These are phyloP conservation scores for Dothideomycetes sp. DNA, from an alignment of 2,329 filamentous ascomycete species.

Conservation along the genomic window DNA sequence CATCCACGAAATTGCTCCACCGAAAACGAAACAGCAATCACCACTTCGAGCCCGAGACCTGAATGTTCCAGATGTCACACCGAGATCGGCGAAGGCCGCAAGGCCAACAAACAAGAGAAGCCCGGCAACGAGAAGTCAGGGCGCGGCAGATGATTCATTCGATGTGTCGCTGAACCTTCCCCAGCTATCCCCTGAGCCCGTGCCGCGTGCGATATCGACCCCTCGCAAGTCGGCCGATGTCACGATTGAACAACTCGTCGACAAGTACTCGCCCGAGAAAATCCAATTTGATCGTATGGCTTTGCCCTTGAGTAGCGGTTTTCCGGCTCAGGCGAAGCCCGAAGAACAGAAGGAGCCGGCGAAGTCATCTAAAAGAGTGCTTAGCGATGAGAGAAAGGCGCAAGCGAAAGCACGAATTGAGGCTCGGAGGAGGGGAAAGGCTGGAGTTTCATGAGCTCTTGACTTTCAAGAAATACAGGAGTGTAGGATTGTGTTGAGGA, in stretches of 20 bases:
- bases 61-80: constrained; percentile 2
- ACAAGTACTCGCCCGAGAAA: constrained; percentile 11
- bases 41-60: constrained; percentile 10
- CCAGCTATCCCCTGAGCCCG: constrained; percentile 4
- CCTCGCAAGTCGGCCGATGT: constrained; percentile 5
- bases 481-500: no score
- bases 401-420: constrained; percentile 8
- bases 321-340: not conserved
- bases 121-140: not conserved
- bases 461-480: no score
- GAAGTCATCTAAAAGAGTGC: not conserved
- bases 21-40: constrained; percentile 3
- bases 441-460: not conserved
- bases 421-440: constrained; percentile 4
- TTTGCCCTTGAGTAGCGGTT: constrained; percentile 7
- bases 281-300: constrained; percentile 12
- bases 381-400: constrained; percentile 4
- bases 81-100: not conserved
- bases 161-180: constrained; percentile 8
- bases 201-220: not conserved
- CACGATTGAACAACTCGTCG: constrained; percentile 11
- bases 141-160: constrained; percentile 4
- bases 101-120: not conserved
- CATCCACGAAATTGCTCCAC: constrained; percentile 1
- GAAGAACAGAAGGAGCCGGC: not conserved